A percentile compares a stretch with the other conserved stretches of the same genome.
phyloP scores from a whole-genome alignment of 805 yeast species.

The Wickerhamomyces pijperi region DNA sequence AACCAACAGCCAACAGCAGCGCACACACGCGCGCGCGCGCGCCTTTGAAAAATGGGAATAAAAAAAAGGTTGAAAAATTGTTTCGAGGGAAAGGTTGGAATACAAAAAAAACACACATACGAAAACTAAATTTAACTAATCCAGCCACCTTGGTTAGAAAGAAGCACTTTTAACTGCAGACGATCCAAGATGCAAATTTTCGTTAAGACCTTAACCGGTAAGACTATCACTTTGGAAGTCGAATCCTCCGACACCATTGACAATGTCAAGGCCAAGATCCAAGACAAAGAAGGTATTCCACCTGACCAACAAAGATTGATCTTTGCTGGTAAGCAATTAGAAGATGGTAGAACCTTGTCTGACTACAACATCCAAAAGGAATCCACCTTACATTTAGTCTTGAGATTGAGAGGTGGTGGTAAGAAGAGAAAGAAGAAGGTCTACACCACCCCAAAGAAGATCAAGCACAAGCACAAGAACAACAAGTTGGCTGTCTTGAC shows the following conservation, averaged over 20 bases:
- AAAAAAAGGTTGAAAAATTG: too few relatives aligned
- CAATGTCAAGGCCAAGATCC: slow-evolving; percentile 93
- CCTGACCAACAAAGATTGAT: slow-evolving; percentile 96
- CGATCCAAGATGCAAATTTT: slow-evolving; percentile 80
- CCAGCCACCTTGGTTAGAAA: slow-evolving; percentile 20
- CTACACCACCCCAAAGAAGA: slow-evolving; percentile 99
- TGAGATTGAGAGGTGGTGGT: slow-evolving; percentile 99
- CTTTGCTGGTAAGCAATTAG: slow-evolving; percentile 96
- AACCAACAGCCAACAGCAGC: too few relatives aligned
- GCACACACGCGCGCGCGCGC: too few relatives aligned
- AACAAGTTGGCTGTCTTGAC: slow-evolving; percentile 98
- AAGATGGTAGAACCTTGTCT: slow-evolving; percentile 90
- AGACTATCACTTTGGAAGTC: slow-evolving; percentile 96
- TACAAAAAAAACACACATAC: background rate
- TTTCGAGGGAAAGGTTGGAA: too few relatives aligned
- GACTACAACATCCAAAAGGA: slow-evolving; percentile 99
- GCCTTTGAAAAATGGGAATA: too few relatives aligned
- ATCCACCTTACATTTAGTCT: slow-evolving; percentile 89
- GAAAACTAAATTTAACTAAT: slow-evolving; percentile 1
- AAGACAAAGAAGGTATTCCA: slow-evolving; percentile 96
- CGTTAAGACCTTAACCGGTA: slow-evolving; percentile 99
- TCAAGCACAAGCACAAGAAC: slow-evolving; percentile 99
- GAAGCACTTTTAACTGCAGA: slow-evolving; percentile 29
- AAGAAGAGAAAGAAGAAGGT: slow-evolving; percentile 99
- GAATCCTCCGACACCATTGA: slow-evolving; percentile 97